Evolutionary conservation across 2,329 filamentous ascomycete genomes (phyloP), one percentile per base, ranked within the genome.

Genomic region (Trichocomaceae sp.): DNA sequence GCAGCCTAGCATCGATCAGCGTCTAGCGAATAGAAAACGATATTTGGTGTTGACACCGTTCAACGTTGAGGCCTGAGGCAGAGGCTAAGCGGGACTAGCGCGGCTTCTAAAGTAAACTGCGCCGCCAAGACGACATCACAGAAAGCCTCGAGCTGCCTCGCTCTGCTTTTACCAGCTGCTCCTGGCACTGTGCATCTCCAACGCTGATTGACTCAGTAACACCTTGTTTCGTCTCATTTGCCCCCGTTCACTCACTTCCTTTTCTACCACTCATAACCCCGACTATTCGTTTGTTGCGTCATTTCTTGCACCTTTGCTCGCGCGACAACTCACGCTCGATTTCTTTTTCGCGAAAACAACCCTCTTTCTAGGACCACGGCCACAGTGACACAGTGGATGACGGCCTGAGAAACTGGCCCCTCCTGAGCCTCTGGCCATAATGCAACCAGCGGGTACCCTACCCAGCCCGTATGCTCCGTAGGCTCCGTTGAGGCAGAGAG

Each of bases 401-500:
- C 19, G 37, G 19, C 41, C 17, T 46, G 10, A 46, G 23, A 9
- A 2, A 26, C 15, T 15, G 33, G 22, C 8, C 41, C 41, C 29
- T 52, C 17, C 13, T 12, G 46, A 20, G 42, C 13, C 9, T 12
- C 22, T 3, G 17, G 41, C 31, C 51, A 53, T 39, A 47, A 53
- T 53, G 51, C 35, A 19, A 47, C 47, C 51, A 7, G n/a, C 12
- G 51, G 35, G 35, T 29, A 53, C 33, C 17, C 22, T 13, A 31
- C 12, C 44, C 33, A 47, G 50, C 31, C 22, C 50, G 44, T 47
- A 53, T 20, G 35, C 33, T 41, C 22, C 50, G 44, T 47, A 53
- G 31, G 35, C 33, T 26, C 35, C 22, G 31, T 31, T 39, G 5
- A 41, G 29, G 13, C 19, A 41, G 41, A 47, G 23, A 46, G 41